A percentile compares a stretch with the other conserved stretches of the same genome.
Conservation (phyloP, 177 flowering plant species). For the Vitis hybrid region DNA sequence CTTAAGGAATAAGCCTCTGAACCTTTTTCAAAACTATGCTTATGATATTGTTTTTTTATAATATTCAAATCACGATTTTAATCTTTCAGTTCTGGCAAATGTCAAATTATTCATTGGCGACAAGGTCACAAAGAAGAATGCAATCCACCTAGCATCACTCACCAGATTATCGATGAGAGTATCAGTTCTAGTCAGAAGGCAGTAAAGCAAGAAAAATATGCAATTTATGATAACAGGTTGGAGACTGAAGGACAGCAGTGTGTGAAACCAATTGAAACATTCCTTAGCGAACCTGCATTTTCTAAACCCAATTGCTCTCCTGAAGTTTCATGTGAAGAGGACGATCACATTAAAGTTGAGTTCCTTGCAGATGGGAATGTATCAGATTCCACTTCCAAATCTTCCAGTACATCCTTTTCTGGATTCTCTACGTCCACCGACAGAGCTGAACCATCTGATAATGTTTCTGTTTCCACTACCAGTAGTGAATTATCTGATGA, state of each 20-base stretch:
- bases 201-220: slow-evolving; percentile 23
- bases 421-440: slow-evolving; percentile 32
- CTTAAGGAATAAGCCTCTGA: no score
- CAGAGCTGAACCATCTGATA: slow-evolving; percentile 33
- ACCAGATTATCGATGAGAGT: slow-evolving; percentile 22
- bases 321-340: slow-evolving; percentile 20
- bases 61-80: not conserved
- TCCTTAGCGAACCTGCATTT: slow-evolving; percentile 15
- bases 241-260: slow-evolving; percentile 23
- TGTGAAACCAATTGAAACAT: slow-evolving; percentile 22
- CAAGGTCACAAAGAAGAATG: slow-evolving; percentile 68
- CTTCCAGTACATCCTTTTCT: slow-evolving; percentile 28
- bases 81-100: slow-evolving; percentile 50
- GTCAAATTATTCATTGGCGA: slow-evolving; percentile 61
- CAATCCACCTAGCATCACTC: slow-evolving; percentile 37
- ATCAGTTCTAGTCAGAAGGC: slow-evolving; percentile 22
- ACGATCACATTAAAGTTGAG: slow-evolving; percentile 25
- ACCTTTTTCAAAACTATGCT: not conserved
- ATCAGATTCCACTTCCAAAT: slow-evolving; percentile 21
- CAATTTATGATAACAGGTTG: slow-evolving; percentile 10
- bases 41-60: not conserved
- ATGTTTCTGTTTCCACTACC: slow-evolving; percentile 28
- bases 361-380: slow-evolving; percentile 18
- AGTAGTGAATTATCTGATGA: slow-evolving; percentile 37
- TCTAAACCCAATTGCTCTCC: slow-evolving; percentile 15